Conservation (phyloP, 1,284 basidiomycete species). For the Vanrija sp. region DNA sequence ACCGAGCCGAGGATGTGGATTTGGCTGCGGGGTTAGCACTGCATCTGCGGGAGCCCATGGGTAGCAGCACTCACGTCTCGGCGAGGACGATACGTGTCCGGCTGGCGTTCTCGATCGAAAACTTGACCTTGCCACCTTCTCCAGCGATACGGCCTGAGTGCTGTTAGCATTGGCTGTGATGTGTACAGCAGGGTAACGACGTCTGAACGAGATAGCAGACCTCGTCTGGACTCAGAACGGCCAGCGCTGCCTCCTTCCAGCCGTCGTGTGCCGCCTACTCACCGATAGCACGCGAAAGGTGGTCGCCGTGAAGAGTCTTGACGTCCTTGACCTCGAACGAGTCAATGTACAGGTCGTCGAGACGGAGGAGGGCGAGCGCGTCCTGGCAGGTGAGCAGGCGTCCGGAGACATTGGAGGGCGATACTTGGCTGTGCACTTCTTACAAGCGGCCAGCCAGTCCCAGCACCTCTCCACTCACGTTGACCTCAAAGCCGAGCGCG, state of each 20-base stretch:
- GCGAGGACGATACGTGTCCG: slow-evolving; percentile 94
- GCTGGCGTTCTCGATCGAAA: slow-evolving; percentile 96
- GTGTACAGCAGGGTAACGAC: too few species aligned
- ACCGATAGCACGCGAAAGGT: slow-evolving; percentile 93
- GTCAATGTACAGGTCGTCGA: slow-evolving; percentile 96
- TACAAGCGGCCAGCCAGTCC: background rate
- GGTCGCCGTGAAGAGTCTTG: slow-evolving; percentile 95
- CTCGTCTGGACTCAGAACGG: background rate
- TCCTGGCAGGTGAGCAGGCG: slow-evolving; percentile 58
- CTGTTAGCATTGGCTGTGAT: slow-evolving; percentile 1
- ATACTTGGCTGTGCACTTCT: background rate
- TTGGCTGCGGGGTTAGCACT: slow-evolving; percentile 39
- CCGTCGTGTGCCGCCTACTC: slow-evolving; percentile 19
- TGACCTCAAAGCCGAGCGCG: slow-evolving; percentile 88
- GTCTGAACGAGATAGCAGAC: too few species aligned
- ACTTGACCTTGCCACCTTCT: slow-evolving; percentile 96
- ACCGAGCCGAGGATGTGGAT: slow-evolving; percentile 59
- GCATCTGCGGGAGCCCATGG: background rate
- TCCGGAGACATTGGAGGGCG: background rate
- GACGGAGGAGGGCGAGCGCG: slow-evolving; percentile 84
- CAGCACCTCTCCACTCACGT: slow-evolving; percentile 55
- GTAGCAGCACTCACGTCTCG: slow-evolving; percentile 73
- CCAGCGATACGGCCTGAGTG: slow-evolving; percentile 86
- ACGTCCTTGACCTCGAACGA: slow-evolving; percentile 99
- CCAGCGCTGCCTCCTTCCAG: background rate